Conservation (phyloP, 108 stramenopile species). For the Skeletonema costatum region DNA sequence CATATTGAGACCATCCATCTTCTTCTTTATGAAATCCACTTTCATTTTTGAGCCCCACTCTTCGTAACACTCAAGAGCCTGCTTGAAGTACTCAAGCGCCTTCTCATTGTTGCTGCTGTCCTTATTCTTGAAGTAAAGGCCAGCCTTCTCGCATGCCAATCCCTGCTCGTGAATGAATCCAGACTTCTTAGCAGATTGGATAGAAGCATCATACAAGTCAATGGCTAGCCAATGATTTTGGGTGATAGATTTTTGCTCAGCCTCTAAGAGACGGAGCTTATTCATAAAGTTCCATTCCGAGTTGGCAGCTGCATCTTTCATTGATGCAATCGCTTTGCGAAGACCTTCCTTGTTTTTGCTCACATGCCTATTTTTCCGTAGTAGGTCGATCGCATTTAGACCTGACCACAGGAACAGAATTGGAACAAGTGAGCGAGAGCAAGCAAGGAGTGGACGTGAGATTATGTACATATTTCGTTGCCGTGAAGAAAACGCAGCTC, state of each 20-base stretch:
- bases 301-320: background rate
- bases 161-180: conserved; percentile 6
- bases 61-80: no score
- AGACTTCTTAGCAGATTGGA: background rate
- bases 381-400: background rate
- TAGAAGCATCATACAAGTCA: background rate
- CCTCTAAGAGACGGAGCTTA: conserved; percentile 17
- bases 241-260: background rate
- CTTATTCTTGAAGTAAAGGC: background rate
- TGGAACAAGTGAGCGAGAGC: no score
- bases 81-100: no score
- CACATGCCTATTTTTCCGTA: background rate
- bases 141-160: conserved; percentile 6
- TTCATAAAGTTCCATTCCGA: conserved; percentile 22
- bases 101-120: no score
- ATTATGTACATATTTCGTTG: no score
- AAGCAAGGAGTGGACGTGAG: no score
- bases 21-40: no score
- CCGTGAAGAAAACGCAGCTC: background rate
- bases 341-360: background rate
- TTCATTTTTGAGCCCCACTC: no score
- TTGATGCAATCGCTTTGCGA: background rate
- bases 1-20: no score
- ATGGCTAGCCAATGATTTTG: background rate
- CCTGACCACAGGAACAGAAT: background rate